Base-by-base conservation (phyloP, 2,329 filamentous ascomycete species). In the Stachybotrys chartarum region DNA sequence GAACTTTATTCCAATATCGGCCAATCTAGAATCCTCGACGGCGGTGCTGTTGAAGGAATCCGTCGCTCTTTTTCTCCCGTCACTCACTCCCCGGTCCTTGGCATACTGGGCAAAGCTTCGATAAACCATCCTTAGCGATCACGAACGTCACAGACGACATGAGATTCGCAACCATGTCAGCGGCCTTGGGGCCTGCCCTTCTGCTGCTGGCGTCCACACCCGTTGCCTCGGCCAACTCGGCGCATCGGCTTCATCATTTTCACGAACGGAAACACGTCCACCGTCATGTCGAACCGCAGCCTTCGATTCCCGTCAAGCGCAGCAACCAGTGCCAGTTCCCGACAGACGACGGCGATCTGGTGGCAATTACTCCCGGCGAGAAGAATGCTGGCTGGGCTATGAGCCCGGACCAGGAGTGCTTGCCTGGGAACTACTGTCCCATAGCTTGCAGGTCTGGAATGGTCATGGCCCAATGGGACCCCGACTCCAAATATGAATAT, bases 401-500 rank as follows among this genome's bases (percentile, higher is more conserved):
- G 82, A 88, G 86, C 64, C 88, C 88, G 5, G 85, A 92, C 68
- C 81, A 88, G 67, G 68, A 80, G 54, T 92, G 89, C 69, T 76
- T 75, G 56, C 79, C 83, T 5, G 87, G 84, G 56, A 81, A 69
- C 60, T 91, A 87, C 71, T 92, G 89, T 66, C 89, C 89, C 1
- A 86, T 88, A 68, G 88, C 89, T 54, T 92, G 89, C 68, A 86
- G 85, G 57, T 70, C 88, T 0, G 88, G 88, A 57, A 82, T 90
- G 75, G 82, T 92, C 31, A 89, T 88, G 78, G 82, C 84, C 59
- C 89, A 93, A 70, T 92, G 89, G 89, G 83, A 91, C 65, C 84
- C 86, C 0, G 70, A 78, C 56, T 88, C 88, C 5, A 84, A 77
- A 6, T 92, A 91, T 66, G 73, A 70, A 42, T 90, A 86, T 68